Percentiles rank a stretch among this genome's conserved stretches.
phyloP scores from a whole-genome alignment of 1,139 yeast species.

The Arxiozyma heterogenica region DNA sequence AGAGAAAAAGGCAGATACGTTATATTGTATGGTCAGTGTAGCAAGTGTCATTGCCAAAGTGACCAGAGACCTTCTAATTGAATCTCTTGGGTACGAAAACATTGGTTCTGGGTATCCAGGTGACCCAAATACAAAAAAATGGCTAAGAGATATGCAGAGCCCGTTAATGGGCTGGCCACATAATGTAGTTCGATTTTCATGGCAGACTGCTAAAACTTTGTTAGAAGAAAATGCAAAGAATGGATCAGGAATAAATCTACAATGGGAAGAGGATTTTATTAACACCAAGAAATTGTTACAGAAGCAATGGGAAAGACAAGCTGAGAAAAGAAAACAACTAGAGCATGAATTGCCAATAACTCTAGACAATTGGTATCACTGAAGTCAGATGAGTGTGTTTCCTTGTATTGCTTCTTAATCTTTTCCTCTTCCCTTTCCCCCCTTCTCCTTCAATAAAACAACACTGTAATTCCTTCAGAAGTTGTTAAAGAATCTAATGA shows the following conservation, averaged over 20 bases:
- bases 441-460: not conserved
- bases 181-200: slow-evolving; percentile 70
- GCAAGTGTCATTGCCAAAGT: slow-evolving; percentile 98
- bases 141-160: slow-evolving; percentile 56
- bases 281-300: slow-evolving; percentile 21
- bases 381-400: not conserved
- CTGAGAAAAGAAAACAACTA: not conserved
- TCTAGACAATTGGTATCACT: slow-evolving; percentile 25
- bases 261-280: slow-evolving; percentile 49
- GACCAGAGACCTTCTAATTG: slow-evolving; percentile 70
- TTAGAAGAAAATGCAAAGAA: slow-evolving; percentile 41
- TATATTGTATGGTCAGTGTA: slow-evolving; percentile 89
- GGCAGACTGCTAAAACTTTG: slow-evolving; percentile 86
- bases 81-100: slow-evolving; percentile 27
- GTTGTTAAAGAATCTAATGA: not conserved
- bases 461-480: not conserved
- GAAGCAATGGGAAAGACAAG: slow-evolving; percentile 20
- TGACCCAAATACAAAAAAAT: slow-evolving; percentile 71
- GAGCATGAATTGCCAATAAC: slow-evolving; percentile 17
- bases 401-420: not conserved
- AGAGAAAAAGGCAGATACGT: slow-evolving; percentile 90
- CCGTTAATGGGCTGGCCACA: slow-evolving; percentile 81
- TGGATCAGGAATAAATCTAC: slow-evolving; percentile 37
- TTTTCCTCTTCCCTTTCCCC: too few species aligned
- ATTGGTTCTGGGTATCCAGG: slow-evolving; percentile 90